Conservation (phyloP, 148 eudicot genomes). For the Suaeda aralocaspica region DNA sequence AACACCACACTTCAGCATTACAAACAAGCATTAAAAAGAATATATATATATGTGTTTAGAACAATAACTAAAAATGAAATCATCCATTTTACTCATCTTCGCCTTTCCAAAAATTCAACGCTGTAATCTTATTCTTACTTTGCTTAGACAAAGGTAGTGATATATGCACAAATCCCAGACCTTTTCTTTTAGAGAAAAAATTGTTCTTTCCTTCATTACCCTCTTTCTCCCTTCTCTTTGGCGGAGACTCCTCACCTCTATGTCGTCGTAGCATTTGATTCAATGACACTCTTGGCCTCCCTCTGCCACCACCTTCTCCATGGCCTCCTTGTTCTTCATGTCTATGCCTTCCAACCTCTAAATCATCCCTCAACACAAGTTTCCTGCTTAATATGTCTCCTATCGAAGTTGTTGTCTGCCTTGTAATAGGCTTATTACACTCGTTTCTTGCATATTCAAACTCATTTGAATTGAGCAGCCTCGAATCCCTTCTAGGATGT, state of each 20-base stretch:
- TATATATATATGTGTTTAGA: slow-evolving; percentile 5
- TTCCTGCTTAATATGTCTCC: slow-evolving; percentile 68
- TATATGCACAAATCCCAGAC: slow-evolving; percentile 56
- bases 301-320: slow-evolving; percentile 11
- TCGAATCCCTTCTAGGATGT: slow-evolving; percentile 30
- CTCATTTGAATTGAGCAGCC: slow-evolving; percentile 30
- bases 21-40: slow-evolving; percentile 23
- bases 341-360: slow-evolving; percentile 44
- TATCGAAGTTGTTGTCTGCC: slow-evolving; percentile 51
- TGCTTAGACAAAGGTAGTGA: slow-evolving; percentile 54
- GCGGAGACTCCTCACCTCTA: slow-evolving; percentile 44
- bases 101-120: slow-evolving; percentile 38
- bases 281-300: slow-evolving; percentile 46
- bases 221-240: slow-evolving; percentile 37
- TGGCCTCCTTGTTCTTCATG: slow-evolving; percentile 18
- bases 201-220: slow-evolving; percentile 33
- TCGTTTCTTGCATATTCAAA: slow-evolving; percentile 23
- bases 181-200: slow-evolving; percentile 53
- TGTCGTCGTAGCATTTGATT: slow-evolving; percentile 62
- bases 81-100: slow-evolving; percentile 6
- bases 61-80: not conserved
- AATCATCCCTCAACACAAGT: slow-evolving; percentile 50
- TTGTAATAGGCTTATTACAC: slow-evolving; percentile 27
- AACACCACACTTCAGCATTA: slow-evolving; percentile 18
- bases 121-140: slow-evolving; percentile 46